Base-by-base conservation (phyloP, 1,139 yeast species). In the Scheffersomyces illinoinensis region DNA sequence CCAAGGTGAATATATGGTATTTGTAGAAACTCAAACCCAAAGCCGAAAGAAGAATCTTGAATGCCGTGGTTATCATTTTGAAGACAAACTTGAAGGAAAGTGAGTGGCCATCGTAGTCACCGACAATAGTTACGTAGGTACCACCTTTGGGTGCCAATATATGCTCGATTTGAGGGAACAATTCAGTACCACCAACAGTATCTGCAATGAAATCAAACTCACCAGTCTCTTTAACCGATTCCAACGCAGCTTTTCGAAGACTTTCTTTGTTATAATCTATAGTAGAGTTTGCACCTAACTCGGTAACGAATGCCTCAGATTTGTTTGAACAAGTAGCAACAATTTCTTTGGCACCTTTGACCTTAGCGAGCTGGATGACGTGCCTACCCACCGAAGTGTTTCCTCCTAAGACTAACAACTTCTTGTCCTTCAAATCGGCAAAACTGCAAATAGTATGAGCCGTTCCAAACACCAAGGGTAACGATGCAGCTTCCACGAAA, bases 341-440 rank as follows among this genome's bases (percentile, higher is more conserved):
- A 12, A 87, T 76, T 57, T 81, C 79, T 50, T 71, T 71, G 3
- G 84, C 81, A 4, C 80, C 74, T 61, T 78, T 82, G 19, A 76
- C 68, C 63, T 84, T 86, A 23, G 87, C 82, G 23, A 90, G 66
- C 68, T 88, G 92, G 39, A 86, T 77, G 2, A 83, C 81, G 73
- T 78, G 82, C 60, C 85, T 72, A 1, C 95, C 96, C 5, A 89
- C 90, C n/a, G 88, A 78, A 1, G 96, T 85, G 4, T 91, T 85
- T 17, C 90, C 95, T 52, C 97, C 97, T 59, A 89, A 77, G 50
- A 91, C 77, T 55, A 90, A 75, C 1, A 90, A 82, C 60, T 75
- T 75, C 4, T 66, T 69, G 50, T 67, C 69, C 55, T 69, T 68
- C 55, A 75, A 71, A 70, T 61, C 68, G 8, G 68, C 57, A 58